phyloP scores from a whole-genome alignment of 73 alveolate species.

The Blepharisma japonicum region DNA sequence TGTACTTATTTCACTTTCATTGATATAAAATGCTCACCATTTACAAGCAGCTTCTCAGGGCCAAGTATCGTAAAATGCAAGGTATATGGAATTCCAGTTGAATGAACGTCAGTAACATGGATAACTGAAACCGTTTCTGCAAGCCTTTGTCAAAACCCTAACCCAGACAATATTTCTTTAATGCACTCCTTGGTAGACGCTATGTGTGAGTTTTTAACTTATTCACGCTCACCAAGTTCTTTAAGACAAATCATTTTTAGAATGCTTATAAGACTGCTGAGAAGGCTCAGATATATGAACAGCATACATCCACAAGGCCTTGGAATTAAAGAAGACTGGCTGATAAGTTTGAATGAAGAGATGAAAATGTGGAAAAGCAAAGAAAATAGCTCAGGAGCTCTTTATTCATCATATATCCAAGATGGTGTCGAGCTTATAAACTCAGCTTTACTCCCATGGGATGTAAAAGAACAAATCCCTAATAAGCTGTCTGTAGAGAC shows the following conservation, averaged over 20 bases:
- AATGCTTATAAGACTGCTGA: neutral
- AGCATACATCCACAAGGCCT: constrained; percentile 1
- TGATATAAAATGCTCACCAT: constrained; percentile 55
- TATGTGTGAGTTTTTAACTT: constrained; percentile 15
- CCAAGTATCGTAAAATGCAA: constrained; percentile 54
- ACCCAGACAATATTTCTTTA: neutral
- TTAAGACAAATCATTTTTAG: constrained; percentile 12
- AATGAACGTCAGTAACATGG: constrained; percentile 61
- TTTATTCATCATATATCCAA: constrained; percentile 23
- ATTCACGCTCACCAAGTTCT: constrained; percentile 11
- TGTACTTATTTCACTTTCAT: constrained; percentile 51
- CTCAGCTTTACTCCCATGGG: constrained; percentile 8
- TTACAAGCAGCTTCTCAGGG: constrained; percentile 33
- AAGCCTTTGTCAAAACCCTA: neutral
- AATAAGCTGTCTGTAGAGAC: neutral
- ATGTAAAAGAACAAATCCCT: neutral
- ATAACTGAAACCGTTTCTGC: constrained; percentile 28
- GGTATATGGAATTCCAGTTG: constrained; percentile 60
- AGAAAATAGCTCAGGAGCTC: constrained; percentile 12
- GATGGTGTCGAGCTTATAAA: constrained; percentile 25
- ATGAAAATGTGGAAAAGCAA: neutral
- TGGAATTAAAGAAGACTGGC: constrained; percentile 29
- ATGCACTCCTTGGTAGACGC: constrained; percentile 15
- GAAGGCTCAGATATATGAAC: constrained; percentile 26
- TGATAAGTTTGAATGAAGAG: neutral